These are phyloP conservation scores for Lathyrus sativus DNA, from an alignment of 306 rosid species.

Conservation along the genomic window DNA sequence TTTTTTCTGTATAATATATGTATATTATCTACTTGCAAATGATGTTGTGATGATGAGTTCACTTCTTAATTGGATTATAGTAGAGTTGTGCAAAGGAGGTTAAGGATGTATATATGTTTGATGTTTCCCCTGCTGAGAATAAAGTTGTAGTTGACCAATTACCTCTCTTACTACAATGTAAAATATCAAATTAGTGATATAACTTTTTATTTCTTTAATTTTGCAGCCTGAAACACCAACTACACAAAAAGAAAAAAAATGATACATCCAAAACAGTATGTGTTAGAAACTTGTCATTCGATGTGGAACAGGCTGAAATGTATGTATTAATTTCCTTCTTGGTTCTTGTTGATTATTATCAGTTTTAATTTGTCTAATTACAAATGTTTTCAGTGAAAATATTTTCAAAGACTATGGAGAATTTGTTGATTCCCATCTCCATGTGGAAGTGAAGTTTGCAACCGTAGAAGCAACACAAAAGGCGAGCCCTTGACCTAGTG, in stretches of 20 bases:
- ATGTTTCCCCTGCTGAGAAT: constrained; percentile 45
- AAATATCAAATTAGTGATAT: background rate
- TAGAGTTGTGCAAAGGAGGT: constrained; percentile 37
- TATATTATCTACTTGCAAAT: background rate
- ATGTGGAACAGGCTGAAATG: constrained; percentile 62
- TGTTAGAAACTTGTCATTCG: constrained; percentile 59
- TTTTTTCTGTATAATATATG: background rate
- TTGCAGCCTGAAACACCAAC: constrained; percentile 61
- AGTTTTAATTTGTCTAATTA: constrained; percentile 10
- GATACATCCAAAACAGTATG: constrained; percentile 53
- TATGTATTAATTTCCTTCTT: constrained; percentile 34
- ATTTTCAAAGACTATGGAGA: constrained; percentile 68
- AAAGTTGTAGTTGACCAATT: constrained; percentile 43
- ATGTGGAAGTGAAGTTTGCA: constrained; percentile 52
- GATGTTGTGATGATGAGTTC: constrained; percentile 18
- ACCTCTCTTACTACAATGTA: background rate
- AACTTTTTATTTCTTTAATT: constrained; percentile 14
- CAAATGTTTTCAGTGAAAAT: constrained; percentile 48
- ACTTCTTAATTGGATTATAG: constrained; percentile 14
- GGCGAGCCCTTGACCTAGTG: constrained; percentile 46
- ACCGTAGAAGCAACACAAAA: constrained; percentile 56
- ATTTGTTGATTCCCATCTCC: constrained; percentile 59
- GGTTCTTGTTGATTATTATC: constrained; percentile 8
- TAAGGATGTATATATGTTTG: constrained; percentile 55
- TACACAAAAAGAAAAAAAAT: constrained; percentile 40